Evolutionary conservation across 148 eudicot species (phyloP).

Genomic region (Bassia scoparia): DNA sequence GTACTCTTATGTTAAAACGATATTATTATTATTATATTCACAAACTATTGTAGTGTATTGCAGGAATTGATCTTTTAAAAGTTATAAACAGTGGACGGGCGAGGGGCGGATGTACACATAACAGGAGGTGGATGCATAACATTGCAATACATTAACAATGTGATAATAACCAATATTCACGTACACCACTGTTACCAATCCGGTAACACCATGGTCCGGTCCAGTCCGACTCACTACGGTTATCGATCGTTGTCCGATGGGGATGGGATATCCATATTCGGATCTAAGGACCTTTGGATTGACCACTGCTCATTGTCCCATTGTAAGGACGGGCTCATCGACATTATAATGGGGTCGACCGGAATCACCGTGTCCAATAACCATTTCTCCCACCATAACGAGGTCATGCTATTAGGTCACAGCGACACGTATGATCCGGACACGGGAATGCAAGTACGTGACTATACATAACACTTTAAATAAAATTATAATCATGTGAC

Average conservation of each 20-base stretch:
- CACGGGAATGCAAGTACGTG: constrained; percentile 58
- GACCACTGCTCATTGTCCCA: constrained; percentile 82
- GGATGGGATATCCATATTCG: constrained; percentile 85
- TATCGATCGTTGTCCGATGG: constrained; percentile 61
- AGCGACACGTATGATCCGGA: constrained; percentile 72
- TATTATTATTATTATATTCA: neutral
- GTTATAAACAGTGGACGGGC: constrained; percentile 77
- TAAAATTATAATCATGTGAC: neutral
- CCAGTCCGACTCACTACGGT: constrained; percentile 81
- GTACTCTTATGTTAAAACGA: no score
- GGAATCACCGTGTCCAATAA: constrained; percentile 77
- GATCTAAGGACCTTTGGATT: constrained; percentile 72
- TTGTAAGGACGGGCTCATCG: constrained; percentile 80
- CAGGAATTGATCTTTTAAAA: constrained; percentile 77
- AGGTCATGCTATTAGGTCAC: constrained; percentile 85
- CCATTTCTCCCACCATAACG: constrained; percentile 79
- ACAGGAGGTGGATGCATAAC: constrained; percentile 91
- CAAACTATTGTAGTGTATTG: neutral
- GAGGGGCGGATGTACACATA: constrained; percentile 74
- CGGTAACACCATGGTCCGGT: constrained; percentile 67
- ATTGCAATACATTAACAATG: constrained; percentile 63
- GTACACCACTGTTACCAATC: constrained; percentile 73
- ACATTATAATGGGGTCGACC: constrained; percentile 82
- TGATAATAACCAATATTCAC: constrained; percentile 78
- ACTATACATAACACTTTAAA: neutral